Percentiles rank a stretch among this genome's conserved stretches.
Conservation (phyloP, 495 filamentous ascomycete genomes). For the Clohesyomyces aquaticus region DNA sequence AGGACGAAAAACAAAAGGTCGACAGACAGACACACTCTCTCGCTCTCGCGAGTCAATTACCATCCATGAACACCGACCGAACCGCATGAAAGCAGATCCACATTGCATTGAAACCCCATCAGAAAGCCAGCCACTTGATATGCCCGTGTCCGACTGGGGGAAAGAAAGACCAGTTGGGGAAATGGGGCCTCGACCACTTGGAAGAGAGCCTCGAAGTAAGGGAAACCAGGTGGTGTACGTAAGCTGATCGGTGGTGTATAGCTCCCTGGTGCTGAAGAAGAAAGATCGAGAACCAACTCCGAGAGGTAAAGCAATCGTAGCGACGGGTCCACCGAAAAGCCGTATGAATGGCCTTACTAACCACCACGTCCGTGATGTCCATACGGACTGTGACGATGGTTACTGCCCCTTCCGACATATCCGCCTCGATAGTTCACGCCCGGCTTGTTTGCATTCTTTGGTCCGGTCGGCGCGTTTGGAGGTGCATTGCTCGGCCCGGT, state of each 20-base stretch:
- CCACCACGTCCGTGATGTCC: constrained; percentile 42
- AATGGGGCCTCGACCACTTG: too few species aligned
- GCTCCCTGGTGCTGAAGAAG: too few species aligned
- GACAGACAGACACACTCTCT: background rate
- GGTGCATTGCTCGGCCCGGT: constrained; percentile 70
- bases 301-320: background rate
- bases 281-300: background rate
- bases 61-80: background rate
- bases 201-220: background rate
- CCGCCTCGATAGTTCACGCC: constrained; percentile 95
- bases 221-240: too few species aligned
- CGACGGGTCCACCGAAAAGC: background rate
- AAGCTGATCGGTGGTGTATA: too few species aligned
- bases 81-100: background rate
- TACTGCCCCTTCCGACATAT: constrained; percentile 62
- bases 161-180: too few species aligned
- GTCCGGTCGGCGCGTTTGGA: constrained; percentile 92
- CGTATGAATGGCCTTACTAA: background rate
- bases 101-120: too few species aligned
- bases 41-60: background rate
- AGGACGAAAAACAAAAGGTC: too few species aligned
- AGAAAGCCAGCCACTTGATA: too few species aligned
- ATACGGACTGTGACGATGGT: constrained; percentile 82
- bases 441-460: constrained; percentile 92
- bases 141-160: too few species aligned